Evolutionary conservation across 192 early-diverging fungal species (phyloP), one percentile per base, ranked within the genome.

Genomic region (Chytriomyces confervae): DNA sequence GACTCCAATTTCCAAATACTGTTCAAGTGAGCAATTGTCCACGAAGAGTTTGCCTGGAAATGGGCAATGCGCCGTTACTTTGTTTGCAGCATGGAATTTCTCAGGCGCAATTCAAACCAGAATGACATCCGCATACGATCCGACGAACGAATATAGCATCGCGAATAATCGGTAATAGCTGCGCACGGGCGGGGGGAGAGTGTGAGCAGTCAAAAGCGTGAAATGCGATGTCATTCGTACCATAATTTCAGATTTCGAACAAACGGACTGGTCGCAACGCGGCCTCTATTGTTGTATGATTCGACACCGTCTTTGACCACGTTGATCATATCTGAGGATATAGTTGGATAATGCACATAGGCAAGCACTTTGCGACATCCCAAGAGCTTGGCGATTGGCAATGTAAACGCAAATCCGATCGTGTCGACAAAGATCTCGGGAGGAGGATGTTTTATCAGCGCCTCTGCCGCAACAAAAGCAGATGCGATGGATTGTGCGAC

Each of bases 271-370:
- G 77, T 50, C 0, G 93, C 86, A 1, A 95, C 85, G 7, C 75
- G 10, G 2, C 57, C 49, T 11, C 88, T 79, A 77, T 95, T 95
- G 81, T 92, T 96, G 79, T 91, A 87, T 13, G 84, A 85, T 0
- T 86, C 73, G 46, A 86, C 84, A 53, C 91, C 81, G 53, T 87
- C 86, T 43, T 89, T 81, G 18, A 98, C 93, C 48, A 87, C 87
- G 0, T 83, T 73, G 16, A 95, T 85, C 96, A 98, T 98, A 73
- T 98, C 96, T n/a, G 83, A 92, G 82, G 91, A 94, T 65, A 99
- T 95, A 8, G 92, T 92, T 9, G 98, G 98, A 75, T 99, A 99
- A 82, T 99, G 98, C 18, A 94, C 93, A 77, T 99, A 99, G 0
- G 96, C 87, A 0, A 93, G 88, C 1, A 92, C 89, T 57, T 87